Conservation (phyloP, 129 eudicot species). For the Centella asiatica region DNA sequence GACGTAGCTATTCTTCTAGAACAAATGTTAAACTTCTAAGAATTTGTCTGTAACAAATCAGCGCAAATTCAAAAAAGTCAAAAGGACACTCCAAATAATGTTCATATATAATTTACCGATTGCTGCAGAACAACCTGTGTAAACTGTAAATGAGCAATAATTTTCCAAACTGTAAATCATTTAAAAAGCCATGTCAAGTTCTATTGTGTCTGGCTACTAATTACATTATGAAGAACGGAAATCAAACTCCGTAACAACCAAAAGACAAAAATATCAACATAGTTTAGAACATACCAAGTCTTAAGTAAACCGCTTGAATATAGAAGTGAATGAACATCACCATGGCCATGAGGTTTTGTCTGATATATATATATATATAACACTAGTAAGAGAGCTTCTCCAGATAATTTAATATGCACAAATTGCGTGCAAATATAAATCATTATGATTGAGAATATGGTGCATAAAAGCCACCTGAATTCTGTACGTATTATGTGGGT, state of each 20-base stretch:
- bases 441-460: neutral
- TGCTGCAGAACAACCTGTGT: neutral
- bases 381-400: neutral
- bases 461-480: slow-evolving; percentile 53
- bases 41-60: neutral
- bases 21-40: too few species aligned
- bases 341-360: slow-evolving; percentile 99
- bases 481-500: slow-evolving; percentile 58
- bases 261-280: neutral
- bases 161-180: neutral
- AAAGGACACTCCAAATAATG: neutral
- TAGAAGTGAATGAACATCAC: slow-evolving; percentile 93
- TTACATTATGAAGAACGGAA: neutral
- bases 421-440: neutral
- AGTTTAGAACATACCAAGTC: slow-evolving; percentile 44
- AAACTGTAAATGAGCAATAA: too few species aligned
- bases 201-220: neutral
- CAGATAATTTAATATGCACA: neutral
- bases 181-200: neutral
- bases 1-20: too few species aligned
- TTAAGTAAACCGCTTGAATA: slow-evolving; percentile 86
- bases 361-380: slow-evolving; percentile 13
- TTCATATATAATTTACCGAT: neutral
- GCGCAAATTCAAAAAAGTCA: neutral
- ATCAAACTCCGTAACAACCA: neutral